Evolutionary conservation across 1,284 basidiomycete genomes (phyloP).

Genomic region (Leccinum subrobustum): DNA sequence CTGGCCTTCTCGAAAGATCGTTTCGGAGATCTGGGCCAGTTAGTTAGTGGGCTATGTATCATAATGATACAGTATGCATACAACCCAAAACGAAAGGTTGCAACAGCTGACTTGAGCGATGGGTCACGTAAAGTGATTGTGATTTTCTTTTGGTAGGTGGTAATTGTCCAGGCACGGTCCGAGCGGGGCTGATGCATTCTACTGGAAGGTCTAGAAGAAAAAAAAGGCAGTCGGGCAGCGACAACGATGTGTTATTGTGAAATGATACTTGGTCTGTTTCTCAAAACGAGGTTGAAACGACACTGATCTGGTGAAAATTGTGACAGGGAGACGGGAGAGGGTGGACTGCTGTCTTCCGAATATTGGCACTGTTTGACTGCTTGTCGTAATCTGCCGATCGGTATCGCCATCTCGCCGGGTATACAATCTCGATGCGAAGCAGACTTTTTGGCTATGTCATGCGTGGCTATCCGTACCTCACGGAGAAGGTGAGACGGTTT

Average conservation of each 20-base stretch:
- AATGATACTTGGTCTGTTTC: neutral
- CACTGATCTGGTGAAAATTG: neutral
- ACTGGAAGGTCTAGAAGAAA: neutral
- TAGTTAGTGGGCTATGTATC: neutral
- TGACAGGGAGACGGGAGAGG: neutral
- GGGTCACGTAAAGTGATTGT: conserved; percentile 9
- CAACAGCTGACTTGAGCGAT: neutral
- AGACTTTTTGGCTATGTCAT: conserved; percentile 12
- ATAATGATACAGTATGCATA: neutral
- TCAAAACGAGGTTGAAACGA: neutral
- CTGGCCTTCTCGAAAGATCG: conserved; percentile 2
- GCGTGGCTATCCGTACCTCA: neutral
- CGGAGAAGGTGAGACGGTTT: conserved; percentile 1
- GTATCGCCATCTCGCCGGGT: neutral
- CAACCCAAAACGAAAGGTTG: neutral
- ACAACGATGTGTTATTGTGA: neutral
- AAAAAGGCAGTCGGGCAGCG: neutral
- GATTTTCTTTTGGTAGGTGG: neutral
- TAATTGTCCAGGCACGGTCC: conserved; percentile 6
- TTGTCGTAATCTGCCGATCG: conserved; percentile 8
- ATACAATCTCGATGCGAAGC: conserved; percentile 1
- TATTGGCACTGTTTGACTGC: neutral
- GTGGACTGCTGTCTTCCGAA: neutral
- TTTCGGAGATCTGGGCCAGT: conserved; percentile 2
- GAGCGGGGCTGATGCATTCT: neutral